These are phyloP conservation scores for Escallonia rubra DNA, from an alignment of 129 eudicot genomes.

Conservation along the genomic window DNA sequence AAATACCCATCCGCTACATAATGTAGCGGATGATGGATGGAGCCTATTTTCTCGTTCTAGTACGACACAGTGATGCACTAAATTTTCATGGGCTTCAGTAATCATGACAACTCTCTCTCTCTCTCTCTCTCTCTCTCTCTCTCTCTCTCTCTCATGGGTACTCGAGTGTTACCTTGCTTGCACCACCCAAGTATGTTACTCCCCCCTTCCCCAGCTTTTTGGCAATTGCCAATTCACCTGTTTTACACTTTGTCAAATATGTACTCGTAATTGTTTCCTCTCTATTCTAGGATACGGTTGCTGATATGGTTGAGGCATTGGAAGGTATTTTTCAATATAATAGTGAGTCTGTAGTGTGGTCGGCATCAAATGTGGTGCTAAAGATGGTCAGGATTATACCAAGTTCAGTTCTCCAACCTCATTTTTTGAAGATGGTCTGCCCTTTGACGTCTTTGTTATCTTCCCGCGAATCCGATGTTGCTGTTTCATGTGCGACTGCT, in stretches of 20 bases:
- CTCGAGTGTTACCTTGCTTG: too few species aligned
- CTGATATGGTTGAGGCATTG: slow-evolving; percentile 60
- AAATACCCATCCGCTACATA: too few species aligned
- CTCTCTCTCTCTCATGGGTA: too few species aligned
- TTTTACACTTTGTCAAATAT: background rate
- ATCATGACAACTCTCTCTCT: too few species aligned
- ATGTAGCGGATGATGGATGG: too few species aligned
- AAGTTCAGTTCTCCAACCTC: slow-evolving; percentile 43
- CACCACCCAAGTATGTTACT: too few species aligned
- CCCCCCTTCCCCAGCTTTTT: too few species aligned
- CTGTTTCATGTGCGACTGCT: slow-evolving; percentile 56
- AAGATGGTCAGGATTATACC: slow-evolving; percentile 65
- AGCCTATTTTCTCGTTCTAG: too few species aligned
- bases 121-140: too few species aligned
- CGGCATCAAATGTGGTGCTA: slow-evolving; percentile 57
- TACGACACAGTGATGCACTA: too few species aligned
- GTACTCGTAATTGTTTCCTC: background rate
- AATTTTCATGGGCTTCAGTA: too few species aligned
- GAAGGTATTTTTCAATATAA: slow-evolving; percentile 51
- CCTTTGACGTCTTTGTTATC: slow-evolving; percentile 61
- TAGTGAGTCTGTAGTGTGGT: slow-evolving; percentile 49
- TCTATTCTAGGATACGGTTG: slow-evolving; percentile 55
- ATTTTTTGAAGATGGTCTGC: slow-evolving; percentile 39
- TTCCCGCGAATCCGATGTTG: slow-evolving; percentile 43
- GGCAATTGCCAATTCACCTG: too few species aligned